A percentile compares a stretch with the other conserved stretches of the same genome.
Evolutionary conservation across 176 grass and related monocot species (phyloP).

Genomic region (Oryza glaberrima): DNA sequence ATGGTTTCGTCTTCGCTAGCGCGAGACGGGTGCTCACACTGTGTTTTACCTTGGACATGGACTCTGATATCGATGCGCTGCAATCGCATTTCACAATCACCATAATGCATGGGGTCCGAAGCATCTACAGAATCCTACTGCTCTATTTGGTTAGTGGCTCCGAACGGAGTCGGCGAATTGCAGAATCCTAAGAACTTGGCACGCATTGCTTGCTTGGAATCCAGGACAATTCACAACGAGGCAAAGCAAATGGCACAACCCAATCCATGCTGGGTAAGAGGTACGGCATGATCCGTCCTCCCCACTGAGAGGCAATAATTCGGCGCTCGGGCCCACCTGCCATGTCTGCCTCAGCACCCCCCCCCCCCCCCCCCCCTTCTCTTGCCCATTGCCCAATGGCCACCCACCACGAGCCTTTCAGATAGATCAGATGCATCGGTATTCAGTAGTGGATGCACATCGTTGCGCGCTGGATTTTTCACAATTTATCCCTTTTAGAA

Average conservation of each 20-base stretch:
- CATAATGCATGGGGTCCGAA: not conserved
- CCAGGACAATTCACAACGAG: not conserved
- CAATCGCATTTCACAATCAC: not conserved
- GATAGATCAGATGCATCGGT: not conserved
- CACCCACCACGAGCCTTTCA: conserved; percentile 31
- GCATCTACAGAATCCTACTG: not conserved
- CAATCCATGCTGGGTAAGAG: conserved; percentile 35
- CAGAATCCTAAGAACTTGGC: not conserved
- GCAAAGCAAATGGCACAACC: conserved; percentile 13
- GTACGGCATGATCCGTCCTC: conserved; percentile 33
- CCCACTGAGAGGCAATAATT: conserved; percentile 40
- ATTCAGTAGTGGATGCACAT: not conserved
- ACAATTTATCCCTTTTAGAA: too few species aligned
- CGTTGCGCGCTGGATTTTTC: too few species aligned
- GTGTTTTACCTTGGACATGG: not conserved
- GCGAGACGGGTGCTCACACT: not conserved
- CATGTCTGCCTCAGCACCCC: conserved; percentile 30
- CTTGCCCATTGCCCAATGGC: not conserved
- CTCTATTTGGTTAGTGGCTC: not conserved
- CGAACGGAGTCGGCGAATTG: not conserved
- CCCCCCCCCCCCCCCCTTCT: too few species aligned
- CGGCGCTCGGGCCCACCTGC: not conserved
- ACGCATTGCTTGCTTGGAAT: not conserved
- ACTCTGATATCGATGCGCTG: not conserved
- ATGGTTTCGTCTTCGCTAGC: not conserved